Evolutionary conservation across 768 basidiomycete genomes (phyloP).

Genomic region (Tulasnella sp.): DNA sequence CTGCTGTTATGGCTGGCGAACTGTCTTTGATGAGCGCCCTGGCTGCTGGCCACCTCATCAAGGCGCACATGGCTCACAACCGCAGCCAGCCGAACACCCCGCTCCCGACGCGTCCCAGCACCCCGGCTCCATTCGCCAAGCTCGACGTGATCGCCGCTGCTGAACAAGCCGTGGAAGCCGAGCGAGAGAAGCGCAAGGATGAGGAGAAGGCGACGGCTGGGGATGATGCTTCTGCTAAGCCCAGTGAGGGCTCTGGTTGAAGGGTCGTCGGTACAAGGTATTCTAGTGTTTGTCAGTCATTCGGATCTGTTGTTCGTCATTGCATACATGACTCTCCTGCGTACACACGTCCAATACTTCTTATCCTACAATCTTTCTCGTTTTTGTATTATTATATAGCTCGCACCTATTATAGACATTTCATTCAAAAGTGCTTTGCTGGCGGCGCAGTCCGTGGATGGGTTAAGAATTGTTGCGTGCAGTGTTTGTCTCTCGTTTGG

Average conservation of each 20-base stretch:
- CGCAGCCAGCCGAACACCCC: constrained; percentile 80
- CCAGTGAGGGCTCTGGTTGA: not conserved
- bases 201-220: not conserved
- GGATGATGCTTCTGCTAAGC: not conserved
- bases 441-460: not conserved
- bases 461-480: not conserved
- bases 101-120: constrained; percentile 39
- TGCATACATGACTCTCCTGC: not conserved
- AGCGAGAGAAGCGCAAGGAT: constrained; percentile 24
- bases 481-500: too few relatives aligned
- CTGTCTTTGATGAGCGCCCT: constrained; percentile 86
- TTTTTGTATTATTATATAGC: constrained; percentile 9
- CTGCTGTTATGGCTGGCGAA: constrained; percentile 97
- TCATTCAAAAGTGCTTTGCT: not conserved
- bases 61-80: constrained; percentile 91
- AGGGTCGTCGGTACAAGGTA: not conserved
- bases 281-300: not conserved
- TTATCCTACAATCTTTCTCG: not conserved
- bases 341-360: not conserved
- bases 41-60: constrained; percentile 90
- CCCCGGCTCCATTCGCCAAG: constrained; percentile 35
- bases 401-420: constrained; percentile 3
- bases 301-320: not conserved
- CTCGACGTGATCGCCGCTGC: constrained; percentile 23
- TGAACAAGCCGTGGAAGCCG: constrained; percentile 21